Base-by-base conservation (phyloP, 2,329 filamentous ascomycete genomes). In the Calonectria ilicicola region DNA sequence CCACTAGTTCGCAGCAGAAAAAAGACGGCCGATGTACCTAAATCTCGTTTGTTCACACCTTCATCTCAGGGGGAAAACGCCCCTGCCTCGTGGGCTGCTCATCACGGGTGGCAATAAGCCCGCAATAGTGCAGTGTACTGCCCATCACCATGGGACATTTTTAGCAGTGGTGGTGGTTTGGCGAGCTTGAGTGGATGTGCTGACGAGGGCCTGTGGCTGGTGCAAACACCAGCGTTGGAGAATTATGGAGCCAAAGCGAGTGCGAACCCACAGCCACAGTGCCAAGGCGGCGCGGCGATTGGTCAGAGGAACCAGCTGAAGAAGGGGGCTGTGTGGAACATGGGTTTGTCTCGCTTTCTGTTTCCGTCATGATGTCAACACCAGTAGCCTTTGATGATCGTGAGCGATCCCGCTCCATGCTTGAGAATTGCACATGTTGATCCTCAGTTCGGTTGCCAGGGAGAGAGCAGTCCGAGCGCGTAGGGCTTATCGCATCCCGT, bases 191-290 rank as follows among this genome's bases (percentile, higher is more conserved):
- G 26, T 27, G 56, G 42, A 47, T 38, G 67, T 51, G 65, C 47
- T 68, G 65, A 68, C 51, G 65, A 60, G 38, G 42, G 32, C 32
- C 9, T 32, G 51, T 60, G 51, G 51, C 51, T 60, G 65, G 65
- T 60, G 53, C 53, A 26, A 29, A 23, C 35, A 40, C n/a, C 35
- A 40, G 21, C 14, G 53, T 19, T 35, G 35, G 38, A 35, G 35
- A 60, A 40, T 60, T 60, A 38, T 38, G 53, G 53, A 35, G n/a
- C 35, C 35, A 26, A 38, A 21, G n/a, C 53, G 35, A 60, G 26
- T 60, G 21, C 58, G 40, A 44, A 32, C 26, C 38, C 58, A 63
- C 40, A 63, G 58, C 58, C 58, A 46, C 58, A 63, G 17, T 46
- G 58, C 26, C 23, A 44, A 46, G 58, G 23, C 12, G 12, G 40